Evolutionary conservation across 1,284 basidiomycete species (phyloP).

Genomic region (Mrakiaceae sp.): DNA sequence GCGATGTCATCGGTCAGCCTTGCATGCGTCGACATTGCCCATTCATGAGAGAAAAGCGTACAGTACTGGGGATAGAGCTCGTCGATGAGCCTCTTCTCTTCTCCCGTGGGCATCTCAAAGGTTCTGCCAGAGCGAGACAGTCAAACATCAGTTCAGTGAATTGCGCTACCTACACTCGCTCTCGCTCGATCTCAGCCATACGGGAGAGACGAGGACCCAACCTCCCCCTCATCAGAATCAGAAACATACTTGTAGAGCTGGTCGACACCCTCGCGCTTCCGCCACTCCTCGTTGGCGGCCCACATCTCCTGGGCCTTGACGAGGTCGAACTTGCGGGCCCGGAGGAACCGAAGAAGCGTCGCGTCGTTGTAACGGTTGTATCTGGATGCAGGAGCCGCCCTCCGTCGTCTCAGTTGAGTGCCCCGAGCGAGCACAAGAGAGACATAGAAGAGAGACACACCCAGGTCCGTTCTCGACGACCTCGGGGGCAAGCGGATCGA

Average conservation of each 20-base stretch:
- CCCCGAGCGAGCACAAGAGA: not conserved
- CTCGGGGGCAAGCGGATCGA: slow-evolving; percentile 4
- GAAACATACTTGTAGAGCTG: slow-evolving; percentile 62
- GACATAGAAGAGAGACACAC: slow-evolving; percentile 19
- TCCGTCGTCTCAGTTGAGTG: slow-evolving; percentile 20
- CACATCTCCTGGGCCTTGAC: slow-evolving; percentile 75
- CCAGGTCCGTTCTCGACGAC: slow-evolving; percentile 39
- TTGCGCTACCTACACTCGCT: too few species aligned
- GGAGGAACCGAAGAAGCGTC: slow-evolving; percentile 71
- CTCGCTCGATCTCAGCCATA: too few species aligned
- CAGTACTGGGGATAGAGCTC: slow-evolving; percentile 89
- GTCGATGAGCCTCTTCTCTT: slow-evolving; percentile 71
- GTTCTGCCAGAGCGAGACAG: slow-evolving; percentile 40
- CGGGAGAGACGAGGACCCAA: too few species aligned
- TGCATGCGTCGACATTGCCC: not conserved
- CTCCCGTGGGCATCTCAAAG: slow-evolving; percentile 60
- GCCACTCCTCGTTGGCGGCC: slow-evolving; percentile 73
- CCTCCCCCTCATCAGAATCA: not conserved
- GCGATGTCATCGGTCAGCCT: not conserved
- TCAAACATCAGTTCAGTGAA: too few species aligned
- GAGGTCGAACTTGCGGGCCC: slow-evolving; percentile 88
- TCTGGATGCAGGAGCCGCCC: slow-evolving; percentile 28
- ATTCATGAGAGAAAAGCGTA: not conserved
- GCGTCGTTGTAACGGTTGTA: slow-evolving; percentile 69
- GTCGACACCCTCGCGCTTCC: slow-evolving; percentile 77